Evolutionary conservation across 768 basidiomycete species (phyloP).

Genomic region (Gloeopeniophorella convolvens): DNA sequence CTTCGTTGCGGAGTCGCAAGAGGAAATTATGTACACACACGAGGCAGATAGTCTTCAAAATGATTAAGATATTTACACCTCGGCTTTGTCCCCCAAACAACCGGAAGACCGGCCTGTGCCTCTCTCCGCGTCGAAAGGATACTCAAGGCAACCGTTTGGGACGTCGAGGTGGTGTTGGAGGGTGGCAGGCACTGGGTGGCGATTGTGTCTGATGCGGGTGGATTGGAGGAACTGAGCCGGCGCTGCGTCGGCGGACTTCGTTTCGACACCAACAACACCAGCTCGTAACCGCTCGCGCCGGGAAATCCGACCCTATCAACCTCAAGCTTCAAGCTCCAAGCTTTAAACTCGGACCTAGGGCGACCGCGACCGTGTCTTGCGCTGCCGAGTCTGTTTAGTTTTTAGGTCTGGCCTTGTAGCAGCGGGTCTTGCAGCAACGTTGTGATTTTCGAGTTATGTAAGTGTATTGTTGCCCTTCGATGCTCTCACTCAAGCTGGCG

Average conservation of each 20-base stretch:
- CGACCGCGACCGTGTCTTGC: conserved; percentile 5
- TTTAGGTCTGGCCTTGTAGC: too few species aligned
- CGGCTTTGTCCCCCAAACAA: neutral
- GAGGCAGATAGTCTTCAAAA: neutral
- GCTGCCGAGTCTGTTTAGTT: conserved; percentile 7
- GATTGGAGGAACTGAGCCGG: too few species aligned
- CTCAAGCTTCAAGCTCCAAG: too few species aligned
- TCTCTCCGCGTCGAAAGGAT: neutral
- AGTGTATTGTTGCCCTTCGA: conserved; percentile 11
- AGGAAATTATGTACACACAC: neutral
- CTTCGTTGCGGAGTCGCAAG: neutral
- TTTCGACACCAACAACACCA: too few species aligned
- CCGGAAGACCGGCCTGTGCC: neutral
- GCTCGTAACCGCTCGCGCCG: too few species aligned
- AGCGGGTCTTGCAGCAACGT: neutral
- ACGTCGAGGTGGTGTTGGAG: too few species aligned
- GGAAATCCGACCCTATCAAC: too few species aligned
- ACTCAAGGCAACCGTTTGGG: too few species aligned
- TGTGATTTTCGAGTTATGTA: conserved; percentile 20
- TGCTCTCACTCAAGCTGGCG: conserved; percentile 1
- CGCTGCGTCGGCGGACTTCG: too few species aligned
- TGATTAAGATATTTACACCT: neutral
- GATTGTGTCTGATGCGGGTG: too few species aligned
- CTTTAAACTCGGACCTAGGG: too few species aligned
- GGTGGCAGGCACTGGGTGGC: too few species aligned